Conservation (phyloP, 192 early-diverging fungal genomes). For the Coemansia sp. region DNA sequence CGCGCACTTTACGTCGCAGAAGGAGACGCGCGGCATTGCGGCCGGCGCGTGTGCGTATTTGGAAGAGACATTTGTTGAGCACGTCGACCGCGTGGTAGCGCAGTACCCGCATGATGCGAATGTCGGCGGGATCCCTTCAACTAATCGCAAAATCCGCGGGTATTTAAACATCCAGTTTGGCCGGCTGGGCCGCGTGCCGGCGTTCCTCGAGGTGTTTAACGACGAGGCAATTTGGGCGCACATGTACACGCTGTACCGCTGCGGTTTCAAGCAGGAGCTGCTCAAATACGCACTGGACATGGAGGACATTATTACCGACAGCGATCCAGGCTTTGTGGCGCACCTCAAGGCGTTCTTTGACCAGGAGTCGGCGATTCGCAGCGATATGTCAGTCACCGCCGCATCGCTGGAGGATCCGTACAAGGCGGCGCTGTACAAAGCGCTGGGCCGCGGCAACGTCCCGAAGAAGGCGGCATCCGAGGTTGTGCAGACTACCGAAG, state of each 20-base stretch:
- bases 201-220: slow-evolving; percentile 48
- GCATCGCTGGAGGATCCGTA: slow-evolving; percentile 75
- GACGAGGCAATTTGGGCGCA: slow-evolving; percentile 82
- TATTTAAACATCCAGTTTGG: slow-evolving; percentile 70
- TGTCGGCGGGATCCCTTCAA: slow-evolving; percentile 80
- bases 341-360: slow-evolving; percentile 67
- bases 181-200: slow-evolving; percentile 53
- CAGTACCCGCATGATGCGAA: slow-evolving; percentile 63
- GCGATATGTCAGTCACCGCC: slow-evolving; percentile 46
- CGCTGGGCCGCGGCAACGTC: slow-evolving; percentile 87
- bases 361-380: slow-evolving; percentile 25
- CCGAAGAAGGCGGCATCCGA: slow-evolving; percentile 60
- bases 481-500: slow-evolving; percentile 79
- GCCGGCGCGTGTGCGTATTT: slow-evolving; percentile 37
- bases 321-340: slow-evolving; percentile 66
- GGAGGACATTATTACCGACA: slow-evolving; percentile 55
- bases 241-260: slow-evolving; percentile 78
- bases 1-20: slow-evolving; percentile 1
- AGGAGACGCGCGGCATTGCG: neutral
- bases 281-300: slow-evolving; percentile 62
- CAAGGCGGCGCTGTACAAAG: slow-evolving; percentile 86
- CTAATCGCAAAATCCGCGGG: slow-evolving; percentile 66
- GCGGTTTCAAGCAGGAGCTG: slow-evolving; percentile 68
- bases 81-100: slow-evolving; percentile 54
- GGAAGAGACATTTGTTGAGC: slow-evolving; percentile 56